phyloP scores from a whole-genome alignment of 1,284 basidiomycete genomes.

The Amylostereum chailletii region DNA sequence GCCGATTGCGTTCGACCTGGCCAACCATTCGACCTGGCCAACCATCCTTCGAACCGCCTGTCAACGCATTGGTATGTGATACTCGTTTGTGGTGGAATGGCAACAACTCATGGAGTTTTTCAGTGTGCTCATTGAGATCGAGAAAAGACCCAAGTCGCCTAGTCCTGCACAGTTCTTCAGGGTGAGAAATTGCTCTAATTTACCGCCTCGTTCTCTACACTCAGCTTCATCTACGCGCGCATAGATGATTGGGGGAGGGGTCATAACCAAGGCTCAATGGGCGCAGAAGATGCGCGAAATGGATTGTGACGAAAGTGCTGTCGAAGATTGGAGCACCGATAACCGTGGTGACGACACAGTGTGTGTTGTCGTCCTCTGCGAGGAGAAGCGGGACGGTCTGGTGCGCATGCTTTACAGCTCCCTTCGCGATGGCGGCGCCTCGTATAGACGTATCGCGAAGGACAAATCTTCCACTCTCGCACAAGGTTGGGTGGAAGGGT shows the following conservation, averaged over 20 bases:
- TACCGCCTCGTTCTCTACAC: not conserved
- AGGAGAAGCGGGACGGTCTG: not conserved
- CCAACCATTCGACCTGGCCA: constrained; percentile 15
- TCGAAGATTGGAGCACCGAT: constrained; percentile 16
- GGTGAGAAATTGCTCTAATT: constrained; percentile 6
- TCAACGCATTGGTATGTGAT: constrained; percentile 14
- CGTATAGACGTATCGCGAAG: not conserved
- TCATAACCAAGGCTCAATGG: constrained; percentile 19
- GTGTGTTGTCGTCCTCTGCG: constrained; percentile 20
- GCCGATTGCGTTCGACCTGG: constrained; percentile 16
- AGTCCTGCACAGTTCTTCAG: constrained; percentile 14
- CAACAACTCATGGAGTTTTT: too few relatives aligned
- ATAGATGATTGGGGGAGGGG: constrained; percentile 17
- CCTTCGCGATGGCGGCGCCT: not conserved
- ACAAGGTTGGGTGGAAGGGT: not conserved
- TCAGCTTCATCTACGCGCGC: too few relatives aligned
- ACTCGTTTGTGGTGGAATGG: not conserved
- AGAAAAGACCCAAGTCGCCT: constrained; percentile 11
- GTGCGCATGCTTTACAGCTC: not conserved
- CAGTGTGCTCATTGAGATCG: constrained; percentile 18
- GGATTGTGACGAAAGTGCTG: constrained; percentile 10
- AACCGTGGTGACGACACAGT: constrained; percentile 17
- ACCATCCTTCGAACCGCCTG: constrained; percentile 5
- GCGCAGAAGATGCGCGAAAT: constrained; percentile 12
- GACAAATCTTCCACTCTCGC: not conserved